A percentile compares a stretch with the other conserved stretches of the same genome.
Evolutionary conservation across 139 green algal genomes (phyloP).

Genomic region (Monoraphidium neglectum): DNA sequence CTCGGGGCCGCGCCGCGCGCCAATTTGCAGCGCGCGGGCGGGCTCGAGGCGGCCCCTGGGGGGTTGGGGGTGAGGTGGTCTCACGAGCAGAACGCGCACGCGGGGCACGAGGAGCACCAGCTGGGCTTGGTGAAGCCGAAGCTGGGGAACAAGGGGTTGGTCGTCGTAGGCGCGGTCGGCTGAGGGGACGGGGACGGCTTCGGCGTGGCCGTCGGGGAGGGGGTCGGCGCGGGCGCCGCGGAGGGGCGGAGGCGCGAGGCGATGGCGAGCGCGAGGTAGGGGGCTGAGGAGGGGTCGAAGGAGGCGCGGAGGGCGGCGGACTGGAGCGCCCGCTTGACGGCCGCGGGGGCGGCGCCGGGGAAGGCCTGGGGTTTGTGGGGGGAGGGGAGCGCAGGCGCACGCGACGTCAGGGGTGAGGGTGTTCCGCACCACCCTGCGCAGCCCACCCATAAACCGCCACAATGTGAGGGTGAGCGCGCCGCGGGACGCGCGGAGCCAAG

Average conservation of each 20-base stretch:
- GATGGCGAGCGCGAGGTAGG: constrained; percentile 32
- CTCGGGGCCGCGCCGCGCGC: no score
- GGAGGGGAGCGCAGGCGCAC: no score
- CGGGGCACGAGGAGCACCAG: no score
- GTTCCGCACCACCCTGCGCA: no score
- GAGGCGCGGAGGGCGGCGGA: constrained; percentile 15
- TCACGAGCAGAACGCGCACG: no score
- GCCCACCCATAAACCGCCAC: no score
- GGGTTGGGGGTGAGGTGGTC: no score
- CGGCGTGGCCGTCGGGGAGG: background rate
- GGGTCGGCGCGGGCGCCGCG: background rate
- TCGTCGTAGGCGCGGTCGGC: background rate
- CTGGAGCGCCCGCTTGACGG: constrained; percentile 21
- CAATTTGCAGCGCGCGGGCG: no score
- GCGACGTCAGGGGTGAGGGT: no score
- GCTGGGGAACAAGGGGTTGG: background rate
- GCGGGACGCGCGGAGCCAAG: no score
- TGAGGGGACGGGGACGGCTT: background rate
- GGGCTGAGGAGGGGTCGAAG: constrained; percentile 35
- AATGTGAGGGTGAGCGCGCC: no score
- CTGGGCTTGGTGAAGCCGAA: constrained; percentile 4
- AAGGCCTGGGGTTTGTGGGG: background rate
- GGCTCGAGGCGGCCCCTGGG: no score
- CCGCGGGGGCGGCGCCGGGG: constrained; percentile 26
- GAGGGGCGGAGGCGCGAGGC: constrained; percentile 20